Conservation (phyloP, 345 rosid genomes). For the Reutealis trisperma region DNA sequence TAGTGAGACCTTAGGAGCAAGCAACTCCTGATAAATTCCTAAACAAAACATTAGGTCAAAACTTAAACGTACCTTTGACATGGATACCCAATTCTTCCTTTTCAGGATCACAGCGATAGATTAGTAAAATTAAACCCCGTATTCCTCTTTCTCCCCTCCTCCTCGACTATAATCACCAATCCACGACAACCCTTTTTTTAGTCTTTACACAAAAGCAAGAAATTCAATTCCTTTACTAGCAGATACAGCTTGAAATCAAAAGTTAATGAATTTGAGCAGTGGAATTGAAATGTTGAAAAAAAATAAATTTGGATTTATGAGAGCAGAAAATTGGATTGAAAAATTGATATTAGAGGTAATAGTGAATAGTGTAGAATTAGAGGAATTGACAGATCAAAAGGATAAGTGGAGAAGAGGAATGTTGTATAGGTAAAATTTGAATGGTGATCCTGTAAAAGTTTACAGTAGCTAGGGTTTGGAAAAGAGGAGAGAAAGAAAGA, state of each 20-base stretch:
- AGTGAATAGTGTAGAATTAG: neutral
- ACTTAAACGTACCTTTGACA: conserved; percentile 12
- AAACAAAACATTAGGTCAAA: conserved; percentile 1
- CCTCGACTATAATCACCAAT: neutral
- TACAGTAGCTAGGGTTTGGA: conserved; percentile 11
- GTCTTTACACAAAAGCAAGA: neutral
- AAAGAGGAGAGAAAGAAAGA: no score
- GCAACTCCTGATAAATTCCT: neutral
- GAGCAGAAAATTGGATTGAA: no score
- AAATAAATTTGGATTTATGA: neutral
- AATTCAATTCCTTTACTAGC: neutral
- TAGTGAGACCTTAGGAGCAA: no score
- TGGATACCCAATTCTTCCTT: conserved; percentile 2
- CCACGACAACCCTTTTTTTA: neutral
- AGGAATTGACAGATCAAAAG: conserved; percentile 4
- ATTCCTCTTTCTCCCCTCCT: neutral
- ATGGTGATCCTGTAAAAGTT: neutral
- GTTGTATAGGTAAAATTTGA: neutral
- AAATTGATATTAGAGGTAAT: neutral
- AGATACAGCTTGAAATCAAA: neutral
- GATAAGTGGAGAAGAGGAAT: neutral
- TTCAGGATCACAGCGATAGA: neutral
- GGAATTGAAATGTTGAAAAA: neutral
- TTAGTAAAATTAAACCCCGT: neutral
- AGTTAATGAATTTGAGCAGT: neutral